phyloP scores from a whole-genome alignment of 306 rosid genomes.

The Malus domestica region DNA sequence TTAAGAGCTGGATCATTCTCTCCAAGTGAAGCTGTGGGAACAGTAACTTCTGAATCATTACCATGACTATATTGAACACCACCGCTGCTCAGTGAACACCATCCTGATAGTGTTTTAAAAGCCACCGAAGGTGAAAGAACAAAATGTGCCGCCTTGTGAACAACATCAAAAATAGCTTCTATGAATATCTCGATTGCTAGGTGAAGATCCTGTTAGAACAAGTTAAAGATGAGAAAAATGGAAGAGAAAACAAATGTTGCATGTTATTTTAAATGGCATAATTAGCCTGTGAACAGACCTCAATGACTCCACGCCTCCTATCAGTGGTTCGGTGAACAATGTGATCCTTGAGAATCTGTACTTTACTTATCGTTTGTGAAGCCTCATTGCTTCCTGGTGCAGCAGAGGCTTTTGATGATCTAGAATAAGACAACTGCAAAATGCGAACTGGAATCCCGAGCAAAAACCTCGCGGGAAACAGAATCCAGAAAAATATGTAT shows the following conservation, averaged over 20 bases:
- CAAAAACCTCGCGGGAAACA: conserved; percentile 48
- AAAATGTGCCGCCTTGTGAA: conserved; percentile 67
- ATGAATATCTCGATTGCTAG: conserved; percentile 68
- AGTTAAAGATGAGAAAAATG: conserved; percentile 1
- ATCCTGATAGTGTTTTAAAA: conserved; percentile 27
- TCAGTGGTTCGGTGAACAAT: conserved; percentile 69
- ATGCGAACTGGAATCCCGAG: conserved; percentile 44
- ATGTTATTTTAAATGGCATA: not conserved
- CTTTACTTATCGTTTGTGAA: conserved; percentile 26
- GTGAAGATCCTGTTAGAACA: conserved; percentile 72
- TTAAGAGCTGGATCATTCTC: conserved; percentile 43
- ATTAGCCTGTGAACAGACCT: conserved; percentile 36
- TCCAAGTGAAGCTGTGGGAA: conserved; percentile 46
- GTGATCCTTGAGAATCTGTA: conserved; percentile 63
- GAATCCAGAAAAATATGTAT: conserved; percentile 44
- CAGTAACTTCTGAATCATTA: conserved; percentile 12
- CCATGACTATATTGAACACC: conserved; percentile 13
- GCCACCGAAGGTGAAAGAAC: conserved; percentile 68
- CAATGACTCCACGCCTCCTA: conserved; percentile 86
- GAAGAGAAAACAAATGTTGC: not conserved
- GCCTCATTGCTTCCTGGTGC: conserved; percentile 23
- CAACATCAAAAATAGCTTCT: conserved; percentile 68
- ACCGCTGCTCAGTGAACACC: conserved; percentile 33
- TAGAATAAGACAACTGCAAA: conserved; percentile 22
- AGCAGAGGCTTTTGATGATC: conserved; percentile 20